Evolutionary conservation across 495 filamentous ascomycete species (phyloP), one percentile per base, ranked within the genome.

Genomic region (Glarea lozoyensis): DNA sequence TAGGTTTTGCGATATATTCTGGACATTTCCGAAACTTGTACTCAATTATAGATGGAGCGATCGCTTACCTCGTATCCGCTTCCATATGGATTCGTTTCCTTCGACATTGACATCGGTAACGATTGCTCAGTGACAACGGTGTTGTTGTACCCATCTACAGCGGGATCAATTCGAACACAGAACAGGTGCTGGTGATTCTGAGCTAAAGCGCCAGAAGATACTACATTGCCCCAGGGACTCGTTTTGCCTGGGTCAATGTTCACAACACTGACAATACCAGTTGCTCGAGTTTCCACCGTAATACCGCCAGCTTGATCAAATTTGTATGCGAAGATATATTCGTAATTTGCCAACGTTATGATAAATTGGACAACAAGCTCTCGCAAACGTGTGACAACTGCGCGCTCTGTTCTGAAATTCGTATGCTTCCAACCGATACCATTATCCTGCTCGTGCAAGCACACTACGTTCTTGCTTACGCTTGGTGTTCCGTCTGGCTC

Each of bases 131-230:
- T 76, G 24, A 79, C 73, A 18, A 86, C 55, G 1, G 77, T 72
- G 54, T 88, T 88, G 38, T 69, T 64, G 51, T 78, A 72, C 2
- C 87, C 88, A 48, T 86, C 86, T 44, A 94, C 71, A 16, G 76
- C 73, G 9, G 88, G 88, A 60, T 95, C 87, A n/a, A 94, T 70
- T 6, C 88, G 82, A 2, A 94, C 75, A 2, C 81, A 85, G 62
- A 95, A 92, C 59, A 94, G 82, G 62, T 95, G 88, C 53, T 95
- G 88, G 47, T 94, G 88, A 74, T 42, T 78, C 84, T 76, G 15
- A 79, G 72, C 86, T 37, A 95, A 72, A 6, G 87, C 86, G 0
- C 88, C 88, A 0, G 86, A 84, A 43, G 85, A 81, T 4, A 95
- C 84, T 22, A 89, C 70, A 6, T 88, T 95, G 29, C 88, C 88